A percentile compares a stretch with the other conserved stretches of the same genome.
phyloP scores from a whole-genome alignment of 345 rosid species.

The Pseudoturritis turrita region DNA sequence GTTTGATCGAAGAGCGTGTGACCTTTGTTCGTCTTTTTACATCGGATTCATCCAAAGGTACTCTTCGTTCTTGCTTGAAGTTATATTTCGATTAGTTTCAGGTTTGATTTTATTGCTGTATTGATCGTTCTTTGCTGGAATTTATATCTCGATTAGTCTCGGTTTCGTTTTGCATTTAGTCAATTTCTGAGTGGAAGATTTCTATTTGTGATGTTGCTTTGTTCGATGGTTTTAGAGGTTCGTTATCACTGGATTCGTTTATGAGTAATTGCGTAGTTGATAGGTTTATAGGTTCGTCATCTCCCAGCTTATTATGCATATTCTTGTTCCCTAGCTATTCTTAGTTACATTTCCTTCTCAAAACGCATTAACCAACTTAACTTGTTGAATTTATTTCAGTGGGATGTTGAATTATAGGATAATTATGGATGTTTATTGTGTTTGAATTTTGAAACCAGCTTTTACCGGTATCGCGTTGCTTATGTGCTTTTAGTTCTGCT shows the following conservation, averaged over 20 bases:
- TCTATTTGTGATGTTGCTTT: background rate
- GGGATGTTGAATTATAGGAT: background rate
- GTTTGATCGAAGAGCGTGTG: background rate
- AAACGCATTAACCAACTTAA: background rate
- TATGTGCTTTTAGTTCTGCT: background rate
- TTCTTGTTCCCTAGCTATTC: background rate
- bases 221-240: background rate
- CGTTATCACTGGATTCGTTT: background rate
- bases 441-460: background rate
- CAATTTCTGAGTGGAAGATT: background rate
- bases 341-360: background rate
- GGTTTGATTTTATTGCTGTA: background rate
- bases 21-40: background rate
- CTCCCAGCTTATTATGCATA: background rate
- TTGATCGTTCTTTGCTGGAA: background rate
- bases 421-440: background rate
- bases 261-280: background rate
- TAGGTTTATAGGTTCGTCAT: background rate
- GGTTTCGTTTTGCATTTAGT: background rate
- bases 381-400: background rate
- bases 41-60: slow-evolving; percentile 1
- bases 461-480: background rate
- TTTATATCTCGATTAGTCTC: background rate
- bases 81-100: background rate
- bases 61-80: background rate